Percentiles rank a stretch among this genome's conserved stretches.
phyloP scores from a whole-genome alignment of 176 grass and related monocot species.

The Oryza nivara region DNA sequence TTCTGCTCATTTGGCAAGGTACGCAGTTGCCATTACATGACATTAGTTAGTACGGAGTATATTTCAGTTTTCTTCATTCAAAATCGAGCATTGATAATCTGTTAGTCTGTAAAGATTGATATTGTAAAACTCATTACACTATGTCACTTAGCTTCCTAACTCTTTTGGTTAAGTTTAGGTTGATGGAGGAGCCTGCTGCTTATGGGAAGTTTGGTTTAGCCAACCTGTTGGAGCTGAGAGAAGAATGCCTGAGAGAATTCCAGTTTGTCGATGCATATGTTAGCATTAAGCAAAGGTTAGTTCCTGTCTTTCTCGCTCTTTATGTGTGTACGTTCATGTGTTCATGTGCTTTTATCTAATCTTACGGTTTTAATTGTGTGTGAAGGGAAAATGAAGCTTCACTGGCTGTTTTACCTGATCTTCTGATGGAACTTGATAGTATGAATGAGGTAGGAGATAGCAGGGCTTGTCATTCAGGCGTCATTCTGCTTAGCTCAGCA shows the following conservation, averaged over 20 bases:
- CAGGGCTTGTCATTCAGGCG: neutral
- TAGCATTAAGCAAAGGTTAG: slow-evolving; percentile 97
- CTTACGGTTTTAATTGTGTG: slow-evolving; percentile 25
- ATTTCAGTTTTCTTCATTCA: slow-evolving; percentile 17
- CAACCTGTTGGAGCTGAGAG: slow-evolving; percentile 90
- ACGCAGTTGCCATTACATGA: slow-evolving; percentile 18
- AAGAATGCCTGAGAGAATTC: slow-evolving; percentile 99
- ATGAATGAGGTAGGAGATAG: slow-evolving; percentile 81
- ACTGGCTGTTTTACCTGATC: slow-evolving; percentile 93
- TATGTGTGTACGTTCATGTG: neutral
- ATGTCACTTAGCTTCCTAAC: slow-evolving; percentile 43
- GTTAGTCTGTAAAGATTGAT: neutral
- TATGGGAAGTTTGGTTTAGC: slow-evolving; percentile 96
- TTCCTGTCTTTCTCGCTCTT: neutral
- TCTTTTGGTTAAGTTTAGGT: slow-evolving; percentile 60
- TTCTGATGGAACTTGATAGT: slow-evolving; percentile 92
- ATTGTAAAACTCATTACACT: slow-evolving; percentile 1
- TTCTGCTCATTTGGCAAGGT: slow-evolving; percentile 98
- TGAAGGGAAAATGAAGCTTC: slow-evolving; percentile 99
- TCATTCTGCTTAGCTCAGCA: slow-evolving; percentile 28
- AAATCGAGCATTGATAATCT: neutral
- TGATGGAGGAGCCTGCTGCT: slow-evolving; percentile 97
- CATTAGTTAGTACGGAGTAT: slow-evolving; percentile 21
- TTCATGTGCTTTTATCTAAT: neutral
- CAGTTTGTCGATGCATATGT: slow-evolving; percentile 96